These are phyloP conservation scores for Lolium perenne DNA, from an alignment of 176 grass and related monocot genomes.

Conservation along the genomic window DNA sequence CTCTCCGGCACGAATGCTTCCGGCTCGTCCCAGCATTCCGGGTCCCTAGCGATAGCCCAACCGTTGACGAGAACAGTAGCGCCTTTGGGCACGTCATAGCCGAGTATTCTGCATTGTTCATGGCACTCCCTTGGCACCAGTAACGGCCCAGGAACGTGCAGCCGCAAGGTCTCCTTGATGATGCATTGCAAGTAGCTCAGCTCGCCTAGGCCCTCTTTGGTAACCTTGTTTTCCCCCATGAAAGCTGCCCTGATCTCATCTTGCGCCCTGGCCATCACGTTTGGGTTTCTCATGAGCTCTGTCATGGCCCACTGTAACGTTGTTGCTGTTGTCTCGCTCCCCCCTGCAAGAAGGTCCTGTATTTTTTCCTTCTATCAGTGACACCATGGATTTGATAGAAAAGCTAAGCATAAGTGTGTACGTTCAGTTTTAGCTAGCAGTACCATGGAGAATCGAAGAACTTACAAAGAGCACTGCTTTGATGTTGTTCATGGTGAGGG, in stretches of 20 bases:
- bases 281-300: background rate
- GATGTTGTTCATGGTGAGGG: too few species aligned
- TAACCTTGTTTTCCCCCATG: background rate
- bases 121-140: background rate
- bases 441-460: too few species aligned
- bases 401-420: too few species aligned
- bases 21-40: background rate
- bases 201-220: background rate
- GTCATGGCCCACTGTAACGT: constrained; percentile 8
- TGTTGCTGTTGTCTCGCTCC: background rate
- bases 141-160: background rate
- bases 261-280: background rate
- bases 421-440: too few species aligned
- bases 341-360: background rate
- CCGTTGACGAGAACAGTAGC: background rate
- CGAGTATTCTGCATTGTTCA: background rate
- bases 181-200: background rate
- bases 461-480: too few species aligned
- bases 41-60: background rate
- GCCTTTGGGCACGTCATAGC: background rate
- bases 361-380: background rate
- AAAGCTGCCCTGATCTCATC: background rate
- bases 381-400: too few species aligned
- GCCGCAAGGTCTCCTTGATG: background rate
- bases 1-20: background rate